Evolutionary conservation across 2,329 filamentous ascomycete species (phyloP).

Genomic region (Sarocladium brachiariae): DNA sequence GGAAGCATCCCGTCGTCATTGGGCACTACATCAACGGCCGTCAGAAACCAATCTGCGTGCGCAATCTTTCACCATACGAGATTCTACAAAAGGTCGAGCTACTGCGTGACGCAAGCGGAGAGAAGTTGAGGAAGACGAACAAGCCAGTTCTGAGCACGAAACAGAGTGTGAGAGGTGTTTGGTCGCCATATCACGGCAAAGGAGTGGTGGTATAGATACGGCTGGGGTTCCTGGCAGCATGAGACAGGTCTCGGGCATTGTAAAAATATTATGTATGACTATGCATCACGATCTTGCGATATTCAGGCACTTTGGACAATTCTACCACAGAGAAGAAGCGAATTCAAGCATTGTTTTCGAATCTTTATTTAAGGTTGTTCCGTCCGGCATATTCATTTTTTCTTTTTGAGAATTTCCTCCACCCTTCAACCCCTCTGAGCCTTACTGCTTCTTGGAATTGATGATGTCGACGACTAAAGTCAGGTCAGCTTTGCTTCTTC

Average conservation of each 20-base stretch:
- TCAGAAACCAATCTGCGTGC: slow-evolving; percentile 79
- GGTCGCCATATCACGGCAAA: slow-evolving; percentile 62
- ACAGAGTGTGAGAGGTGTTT: slow-evolving; percentile 61
- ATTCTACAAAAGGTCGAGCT: slow-evolving; percentile 74
- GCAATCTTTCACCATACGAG: slow-evolving; percentile 74
- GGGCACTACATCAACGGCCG: slow-evolving; percentile 91
- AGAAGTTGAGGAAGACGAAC: slow-evolving; percentile 59
- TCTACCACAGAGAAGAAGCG: slow-evolving; percentile 6
- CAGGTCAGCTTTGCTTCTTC: slow-evolving; percentile 1
- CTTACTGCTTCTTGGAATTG: slow-evolving; percentile 46
- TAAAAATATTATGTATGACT: slow-evolving; percentile 5
- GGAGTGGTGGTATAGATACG: slow-evolving; percentile 42
- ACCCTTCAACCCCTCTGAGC: too few species aligned
- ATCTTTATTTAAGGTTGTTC: slow-evolving; percentile 11
- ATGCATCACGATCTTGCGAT: slow-evolving; percentile 12
- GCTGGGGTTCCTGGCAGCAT: too few species aligned
- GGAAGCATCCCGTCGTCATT: slow-evolving; percentile 80
- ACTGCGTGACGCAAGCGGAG: slow-evolving; percentile 66
- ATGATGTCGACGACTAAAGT: slow-evolving; percentile 50
- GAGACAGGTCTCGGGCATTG: too few species aligned
- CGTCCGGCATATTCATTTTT: not conserved
- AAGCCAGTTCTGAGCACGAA: slow-evolving; percentile 60
- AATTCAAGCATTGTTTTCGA: slow-evolving; percentile 14
- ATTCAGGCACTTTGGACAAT: not conserved
- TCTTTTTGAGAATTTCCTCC: too few species aligned